Evolutionary conservation across 192 early-diverging fungal genomes (phyloP).

Genomic region (Coemansia sp.): DNA sequence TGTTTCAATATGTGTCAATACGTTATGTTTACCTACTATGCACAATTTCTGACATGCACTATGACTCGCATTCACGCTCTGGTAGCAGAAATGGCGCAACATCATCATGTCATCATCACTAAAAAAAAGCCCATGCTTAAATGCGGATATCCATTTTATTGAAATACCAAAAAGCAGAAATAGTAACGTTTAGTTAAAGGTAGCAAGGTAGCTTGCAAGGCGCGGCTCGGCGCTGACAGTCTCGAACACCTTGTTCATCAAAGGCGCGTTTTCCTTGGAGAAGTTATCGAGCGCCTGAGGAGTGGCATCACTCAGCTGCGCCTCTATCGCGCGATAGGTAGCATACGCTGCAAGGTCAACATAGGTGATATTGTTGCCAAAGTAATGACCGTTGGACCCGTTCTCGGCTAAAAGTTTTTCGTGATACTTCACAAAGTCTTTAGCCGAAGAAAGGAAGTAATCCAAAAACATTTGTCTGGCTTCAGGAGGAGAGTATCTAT

Average conservation of each 20-base stretch:
- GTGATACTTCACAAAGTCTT: conserved; percentile 14
- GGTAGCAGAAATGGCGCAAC: no score
- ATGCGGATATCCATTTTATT: no score
- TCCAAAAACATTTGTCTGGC: neutral
- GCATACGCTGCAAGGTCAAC: conserved; percentile 25
- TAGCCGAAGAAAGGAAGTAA: neutral
- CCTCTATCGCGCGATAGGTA: neutral
- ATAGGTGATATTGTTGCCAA: no score
- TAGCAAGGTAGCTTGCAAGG: conserved; percentile 1
- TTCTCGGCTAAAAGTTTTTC: conserved; percentile 21
- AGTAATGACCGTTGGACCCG: conserved; percentile 22
- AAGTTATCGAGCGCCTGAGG: conserved; percentile 9
- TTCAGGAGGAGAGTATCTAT: neutral
- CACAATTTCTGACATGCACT: no score
- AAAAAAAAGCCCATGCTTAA: no score
- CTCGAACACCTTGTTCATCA: no score
- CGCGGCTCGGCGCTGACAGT: neutral
- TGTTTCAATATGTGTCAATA: no score
- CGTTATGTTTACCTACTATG: no score
- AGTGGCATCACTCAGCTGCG: no score
- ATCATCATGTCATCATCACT: no score
- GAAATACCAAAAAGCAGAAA: neutral
- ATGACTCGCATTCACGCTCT: no score
- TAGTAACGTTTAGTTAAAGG: neutral
- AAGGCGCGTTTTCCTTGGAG: conserved; percentile 12